Evolutionary conservation across 2,329 filamentous ascomycete genomes (phyloP).

Genomic region (Phialocephala subalpina): DNA sequence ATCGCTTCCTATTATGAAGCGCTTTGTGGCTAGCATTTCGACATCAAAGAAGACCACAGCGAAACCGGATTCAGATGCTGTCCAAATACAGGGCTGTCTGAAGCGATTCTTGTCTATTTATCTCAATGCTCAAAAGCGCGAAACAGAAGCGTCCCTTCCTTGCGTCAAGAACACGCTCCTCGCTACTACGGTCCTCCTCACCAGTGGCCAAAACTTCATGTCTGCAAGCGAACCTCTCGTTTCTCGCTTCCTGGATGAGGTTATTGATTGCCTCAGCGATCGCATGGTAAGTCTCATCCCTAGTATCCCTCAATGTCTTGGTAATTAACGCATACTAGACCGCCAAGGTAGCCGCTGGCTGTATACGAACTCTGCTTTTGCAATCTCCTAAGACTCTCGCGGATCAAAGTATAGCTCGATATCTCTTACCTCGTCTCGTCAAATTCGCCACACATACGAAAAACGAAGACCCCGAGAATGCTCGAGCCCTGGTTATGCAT

Average conservation of each 20-base stretch:
- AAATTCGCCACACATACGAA: conserved; percentile 75
- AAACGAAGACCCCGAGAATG: conserved; percentile 81
- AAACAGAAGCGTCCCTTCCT: conserved; percentile 76
- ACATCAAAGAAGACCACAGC: conserved; percentile 49
- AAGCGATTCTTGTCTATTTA: conserved; percentile 85
- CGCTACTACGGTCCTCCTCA: conserved; percentile 88
- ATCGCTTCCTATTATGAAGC: conserved; percentile 88
- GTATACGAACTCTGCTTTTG: conserved; percentile 84
- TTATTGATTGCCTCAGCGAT: conserved; percentile 84
- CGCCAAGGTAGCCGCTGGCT: conserved; percentile 89
- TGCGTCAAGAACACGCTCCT: conserved; percentile 95
- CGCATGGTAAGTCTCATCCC: conserved; percentile 64
- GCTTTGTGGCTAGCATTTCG: conserved; percentile 83
- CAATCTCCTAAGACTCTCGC: conserved; percentile 67
- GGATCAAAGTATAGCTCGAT: conserved; percentile 77
- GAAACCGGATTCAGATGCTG: conserved; percentile 45
- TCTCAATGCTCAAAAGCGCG: conserved; percentile 77
- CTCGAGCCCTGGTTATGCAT: conserved; percentile 74
- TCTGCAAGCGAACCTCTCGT: conserved; percentile 79
- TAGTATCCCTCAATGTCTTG: conserved; percentile 19
- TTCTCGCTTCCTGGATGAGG: conserved; percentile 77
- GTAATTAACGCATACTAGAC: conserved; percentile 59
- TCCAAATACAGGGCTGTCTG: conserved; percentile 82
- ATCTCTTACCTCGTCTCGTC: conserved; percentile 78
- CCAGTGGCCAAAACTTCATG: conserved; percentile 77